phyloP scores from a whole-genome alignment of 1,139 yeast genomes.

The Diutina mesorugosa region DNA sequence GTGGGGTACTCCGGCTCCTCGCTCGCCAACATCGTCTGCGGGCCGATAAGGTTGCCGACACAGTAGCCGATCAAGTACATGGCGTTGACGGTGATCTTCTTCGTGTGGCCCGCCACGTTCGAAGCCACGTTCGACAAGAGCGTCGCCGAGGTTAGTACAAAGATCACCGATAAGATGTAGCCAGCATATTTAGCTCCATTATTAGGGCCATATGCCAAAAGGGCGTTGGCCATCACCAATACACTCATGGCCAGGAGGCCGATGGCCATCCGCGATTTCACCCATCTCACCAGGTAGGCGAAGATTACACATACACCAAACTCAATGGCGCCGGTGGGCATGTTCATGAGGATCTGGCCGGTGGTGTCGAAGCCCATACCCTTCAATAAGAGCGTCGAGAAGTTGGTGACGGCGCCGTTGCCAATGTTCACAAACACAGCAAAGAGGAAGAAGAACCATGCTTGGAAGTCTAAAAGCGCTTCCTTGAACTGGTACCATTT shows the following conservation, averaged over 20 bases:
- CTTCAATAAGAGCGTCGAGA: slow-evolving; percentile 31
- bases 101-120: slow-evolving; percentile 1
- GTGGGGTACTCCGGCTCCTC: not conserved
- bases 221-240: not conserved
- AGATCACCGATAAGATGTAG: not conserved
- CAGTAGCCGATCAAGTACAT: not conserved
- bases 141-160: not conserved
- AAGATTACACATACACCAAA: slow-evolving; percentile 25
- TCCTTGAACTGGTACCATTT: slow-evolving; percentile 33
- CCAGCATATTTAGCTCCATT: not conserved
- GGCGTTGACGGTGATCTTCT: slow-evolving; percentile 1
- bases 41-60: slow-evolving; percentile 1
- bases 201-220: not conserved
- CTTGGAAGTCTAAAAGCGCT: slow-evolving; percentile 33
- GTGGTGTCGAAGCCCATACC: slow-evolving; percentile 28
- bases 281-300: slow-evolving; percentile 5
- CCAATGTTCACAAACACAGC: slow-evolving; percentile 32
- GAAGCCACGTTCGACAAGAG: not conserved
- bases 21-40: not conserved
- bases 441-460: slow-evolving; percentile 19
- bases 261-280: slow-evolving; percentile 3
- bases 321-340: slow-evolving; percentile 27
- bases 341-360: slow-evolving; percentile 22
- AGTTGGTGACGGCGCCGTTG: slow-evolving; percentile 40
- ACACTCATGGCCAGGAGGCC: not conserved